A percentile compares a stretch with the other conserved stretches of the same genome.
phyloP scores from a whole-genome alignment of 2,329 filamentous ascomycete species.

The Aureobasidium sp. region DNA sequence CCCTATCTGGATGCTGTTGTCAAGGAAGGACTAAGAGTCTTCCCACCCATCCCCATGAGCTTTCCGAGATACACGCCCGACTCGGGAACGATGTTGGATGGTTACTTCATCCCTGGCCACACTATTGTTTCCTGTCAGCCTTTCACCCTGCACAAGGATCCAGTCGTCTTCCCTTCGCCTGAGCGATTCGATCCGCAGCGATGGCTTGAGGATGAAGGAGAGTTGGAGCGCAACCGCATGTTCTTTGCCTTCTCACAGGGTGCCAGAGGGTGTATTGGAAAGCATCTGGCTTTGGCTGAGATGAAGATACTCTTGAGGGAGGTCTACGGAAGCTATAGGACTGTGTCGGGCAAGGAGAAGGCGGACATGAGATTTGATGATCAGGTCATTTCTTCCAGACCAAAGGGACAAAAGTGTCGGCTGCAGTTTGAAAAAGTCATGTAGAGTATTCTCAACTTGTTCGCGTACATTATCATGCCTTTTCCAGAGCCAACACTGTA shows the following conservation, averaged over 20 bases:
- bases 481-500: conserved; percentile 2
- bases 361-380: conserved; percentile 14
- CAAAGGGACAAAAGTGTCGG: conserved; percentile 13
- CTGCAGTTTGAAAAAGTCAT: conserved; percentile 9
- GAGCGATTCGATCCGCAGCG: conserved; percentile 39
- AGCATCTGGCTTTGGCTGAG: conserved; percentile 15
- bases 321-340: conserved; percentile 12
- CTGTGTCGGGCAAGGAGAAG: not conserved
- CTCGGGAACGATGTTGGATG: conserved; percentile 28
- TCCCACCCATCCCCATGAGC: conserved; percentile 43
- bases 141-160: conserved; percentile 40
- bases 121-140: conserved; percentile 39
- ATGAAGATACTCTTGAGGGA: conserved; percentile 15
- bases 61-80: conserved; percentile 41
- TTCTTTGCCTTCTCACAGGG: conserved; percentile 16
- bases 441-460: not conserved
- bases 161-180: conserved; percentile 35
- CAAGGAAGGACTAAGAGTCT: conserved; percentile 42
- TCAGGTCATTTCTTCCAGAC: conserved; percentile 14
- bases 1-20: conserved; percentile 42
- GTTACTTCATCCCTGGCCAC: conserved; percentile 29
- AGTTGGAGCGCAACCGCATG: conserved; percentile 34
- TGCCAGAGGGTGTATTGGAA: conserved; percentile 14
- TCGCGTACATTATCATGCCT: not conserved
- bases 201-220: conserved; percentile 32